These are phyloP conservation scores for Paecilomyces sp. DNA, from an alignment of 2,329 filamentous ascomycete species.

Conservation along the genomic window DNA sequence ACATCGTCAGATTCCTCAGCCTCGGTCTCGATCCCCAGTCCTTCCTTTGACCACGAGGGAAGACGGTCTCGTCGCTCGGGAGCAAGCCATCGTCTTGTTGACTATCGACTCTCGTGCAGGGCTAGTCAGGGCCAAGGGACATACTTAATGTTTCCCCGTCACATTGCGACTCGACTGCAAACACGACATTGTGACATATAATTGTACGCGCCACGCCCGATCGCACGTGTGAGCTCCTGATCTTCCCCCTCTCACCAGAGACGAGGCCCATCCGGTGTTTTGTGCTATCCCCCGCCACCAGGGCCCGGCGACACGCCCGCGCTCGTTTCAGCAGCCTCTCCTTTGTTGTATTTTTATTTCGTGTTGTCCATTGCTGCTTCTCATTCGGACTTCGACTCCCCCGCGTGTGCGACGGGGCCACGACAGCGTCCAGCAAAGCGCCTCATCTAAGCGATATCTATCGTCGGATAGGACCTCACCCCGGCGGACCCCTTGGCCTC, in stretches of 20 bases:
- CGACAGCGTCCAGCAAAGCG: conserved; percentile 1
- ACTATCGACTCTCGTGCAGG: not conserved
- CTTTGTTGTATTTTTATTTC: not conserved
- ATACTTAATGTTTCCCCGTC: not conserved
- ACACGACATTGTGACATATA: not conserved
- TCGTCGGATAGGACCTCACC: not conserved
- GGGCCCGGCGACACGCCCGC: not conserved
- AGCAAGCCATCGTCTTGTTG: not conserved
- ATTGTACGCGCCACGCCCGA: not conserved
- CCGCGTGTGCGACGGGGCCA: not conserved
- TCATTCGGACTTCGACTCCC: not conserved
- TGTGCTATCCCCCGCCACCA: not conserved
- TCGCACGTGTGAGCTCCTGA: not conserved
- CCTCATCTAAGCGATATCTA: not conserved
- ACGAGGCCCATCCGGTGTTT: not conserved
- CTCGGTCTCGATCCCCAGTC: not conserved
- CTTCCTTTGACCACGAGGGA: not conserved
- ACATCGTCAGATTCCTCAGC: not conserved
- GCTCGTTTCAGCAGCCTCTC: not conserved
- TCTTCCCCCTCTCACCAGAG: not conserved
- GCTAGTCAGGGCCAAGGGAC: not conserved
- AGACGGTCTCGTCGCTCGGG: not conserved
- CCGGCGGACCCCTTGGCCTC: not conserved
- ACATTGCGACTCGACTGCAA: not conserved
- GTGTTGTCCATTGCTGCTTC: not conserved